phyloP scores from a whole-genome alignment of 257 asterid genomes.

The Echites panduratus region DNA sequence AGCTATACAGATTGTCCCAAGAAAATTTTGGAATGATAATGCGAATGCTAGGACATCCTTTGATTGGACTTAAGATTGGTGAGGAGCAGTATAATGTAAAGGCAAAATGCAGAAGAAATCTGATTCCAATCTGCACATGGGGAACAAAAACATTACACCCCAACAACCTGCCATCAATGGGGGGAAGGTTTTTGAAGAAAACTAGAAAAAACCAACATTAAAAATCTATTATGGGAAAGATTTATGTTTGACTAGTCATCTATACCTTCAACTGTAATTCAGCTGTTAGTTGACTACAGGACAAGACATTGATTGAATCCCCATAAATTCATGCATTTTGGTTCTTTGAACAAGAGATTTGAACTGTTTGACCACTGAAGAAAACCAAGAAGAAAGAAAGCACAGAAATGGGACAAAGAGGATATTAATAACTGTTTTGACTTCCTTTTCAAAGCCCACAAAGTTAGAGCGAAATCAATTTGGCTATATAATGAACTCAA shows the following conservation, averaged over 20 bases:
- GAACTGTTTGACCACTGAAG: background rate
- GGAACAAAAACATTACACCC: background rate
- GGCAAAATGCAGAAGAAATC: background rate
- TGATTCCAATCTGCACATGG: background rate
- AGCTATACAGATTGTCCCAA: too few species aligned
- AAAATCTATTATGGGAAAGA: background rate
- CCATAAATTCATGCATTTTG: background rate
- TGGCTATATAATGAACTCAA: background rate
- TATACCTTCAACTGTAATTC: background rate
- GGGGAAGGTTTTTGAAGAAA: background rate
- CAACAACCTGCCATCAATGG: background rate
- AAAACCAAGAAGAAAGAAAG: background rate
- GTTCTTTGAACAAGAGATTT: background rate
- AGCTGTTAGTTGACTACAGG: conserved; percentile 6
- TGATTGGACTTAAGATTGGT: too few species aligned
- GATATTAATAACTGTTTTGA: background rate
- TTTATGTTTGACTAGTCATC: conserved; percentile 10
- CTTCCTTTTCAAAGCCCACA: conserved; percentile 5
- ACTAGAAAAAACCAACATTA: background rate
- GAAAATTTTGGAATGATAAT: too few species aligned
- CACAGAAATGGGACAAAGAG: background rate
- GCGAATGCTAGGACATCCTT: too few species aligned
- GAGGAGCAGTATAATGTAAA: background rate
- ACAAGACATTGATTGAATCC: background rate
- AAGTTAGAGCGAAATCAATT: background rate